Percentiles rank a stretch among this genome's conserved stretches.
phyloP scores from a whole-genome alignment of 2,329 filamentous ascomycete species.

The Purpureocillium lavendulum region DNA sequence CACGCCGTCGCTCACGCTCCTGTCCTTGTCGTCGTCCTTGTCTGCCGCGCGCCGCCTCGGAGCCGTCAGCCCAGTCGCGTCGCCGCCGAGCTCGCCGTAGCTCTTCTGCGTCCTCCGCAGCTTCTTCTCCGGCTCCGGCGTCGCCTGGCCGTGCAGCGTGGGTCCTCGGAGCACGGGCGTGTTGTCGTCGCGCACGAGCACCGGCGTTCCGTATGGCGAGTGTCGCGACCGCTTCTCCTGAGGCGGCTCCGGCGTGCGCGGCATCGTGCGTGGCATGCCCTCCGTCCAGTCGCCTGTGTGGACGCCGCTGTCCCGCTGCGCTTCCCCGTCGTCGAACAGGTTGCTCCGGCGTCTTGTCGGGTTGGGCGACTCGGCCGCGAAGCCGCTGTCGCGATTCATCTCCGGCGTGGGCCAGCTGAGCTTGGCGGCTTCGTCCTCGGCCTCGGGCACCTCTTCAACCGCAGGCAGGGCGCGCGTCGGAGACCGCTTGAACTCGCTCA shows the following conservation, averaged over 20 bases:
- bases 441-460: slow-evolving; percentile 42
- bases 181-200: slow-evolving; percentile 26
- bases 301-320: slow-evolving; percentile 46
- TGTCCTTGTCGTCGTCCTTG: slow-evolving; percentile 11
- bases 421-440: slow-evolving; percentile 24
- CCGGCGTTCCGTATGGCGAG: slow-evolving; percentile 27
- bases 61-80: background rate
- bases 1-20: slow-evolving; percentile 6
- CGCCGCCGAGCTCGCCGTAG: slow-evolving; percentile 17
- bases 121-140: slow-evolving; percentile 37
- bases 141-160: slow-evolving; percentile 19
- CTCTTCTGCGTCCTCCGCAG: slow-evolving; percentile 14
- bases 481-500: slow-evolving; percentile 32
- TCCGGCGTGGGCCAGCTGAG: slow-evolving; percentile 20
- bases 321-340: slow-evolving; percentile 22
- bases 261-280: slow-evolving; percentile 7
- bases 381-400: slow-evolving; percentile 25
- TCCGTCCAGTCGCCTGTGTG: slow-evolving; percentile 42
- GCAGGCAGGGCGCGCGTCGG: slow-evolving; percentile 38
- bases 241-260: slow-evolving; percentile 18
- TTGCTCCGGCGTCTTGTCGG: slow-evolving; percentile 26
- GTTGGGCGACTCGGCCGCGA: slow-evolving; percentile 32
- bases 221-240: slow-evolving; percentile 18
- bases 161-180: slow-evolving; percentile 33
- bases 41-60: background rate